Evolutionary conservation across 176 grass and related monocot species (phyloP), one percentile per base, ranked within the genome.

Genomic region (Carex littledalei): DNA sequence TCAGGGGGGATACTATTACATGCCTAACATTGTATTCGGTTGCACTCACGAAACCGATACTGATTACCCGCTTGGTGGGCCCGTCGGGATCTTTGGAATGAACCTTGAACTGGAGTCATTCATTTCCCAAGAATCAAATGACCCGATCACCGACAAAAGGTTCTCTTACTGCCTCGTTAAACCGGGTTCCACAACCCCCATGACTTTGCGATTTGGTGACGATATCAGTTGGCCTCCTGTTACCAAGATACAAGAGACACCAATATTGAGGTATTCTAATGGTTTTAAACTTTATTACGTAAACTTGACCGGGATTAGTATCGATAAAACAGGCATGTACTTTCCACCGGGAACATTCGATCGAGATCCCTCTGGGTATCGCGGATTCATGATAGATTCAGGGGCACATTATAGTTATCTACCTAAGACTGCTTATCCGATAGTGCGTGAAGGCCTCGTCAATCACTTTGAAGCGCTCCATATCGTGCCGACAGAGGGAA

Each of bases 331-430:
- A 0, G 24, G 3, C 13, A 55, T 78, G 8, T 78, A 77, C 50
- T 77, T 77, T 50, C 22, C 73, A 77, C 73, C 73, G 1, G 73
- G 73, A 55, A 55, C 47, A 31, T 77, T 77, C 16, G 49, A 77
- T 7, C 49, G 73, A 31, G 73, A 55, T 56, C 73, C 45, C 3
- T 16, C 11, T 0, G 73, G 73, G 21, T 22, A 17, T 29, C 11
- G 72, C 1, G 47, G 72, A 53, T 76, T 76, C 47, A 52, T 76
- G n/a, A 76, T 76, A 54, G 72, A 76, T 76, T 53, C 72, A 50
- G 72, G 72, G 12, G 72, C 72, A 29, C 72, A 54, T 16, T 76
- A 76, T 15, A 76, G 20, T 54, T 76, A 76, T 53, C 72, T 76
- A 1, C 72, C 72, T 76, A 22, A 29, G 43, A 4, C 15, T 54